phyloP scores from a whole-genome alignment of 441 rosid species.

The Isatis lusitanica region DNA sequence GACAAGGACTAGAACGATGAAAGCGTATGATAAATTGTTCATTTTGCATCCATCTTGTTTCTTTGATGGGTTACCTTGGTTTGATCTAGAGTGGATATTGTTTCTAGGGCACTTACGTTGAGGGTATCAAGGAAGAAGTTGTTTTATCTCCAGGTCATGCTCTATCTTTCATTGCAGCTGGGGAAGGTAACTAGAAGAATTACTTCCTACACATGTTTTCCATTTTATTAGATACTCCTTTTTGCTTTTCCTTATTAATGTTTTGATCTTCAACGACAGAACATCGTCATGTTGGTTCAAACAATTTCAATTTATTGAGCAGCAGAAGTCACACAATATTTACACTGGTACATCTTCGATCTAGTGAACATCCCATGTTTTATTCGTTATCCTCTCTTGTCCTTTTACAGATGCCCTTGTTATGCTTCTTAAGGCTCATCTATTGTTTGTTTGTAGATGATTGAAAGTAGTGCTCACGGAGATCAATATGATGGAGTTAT shows the following conservation, averaged over 20 bases:
- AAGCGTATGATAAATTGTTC: slow-evolving; percentile 1
- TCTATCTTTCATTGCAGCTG: slow-evolving; percentile 97
- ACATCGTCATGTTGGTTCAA: slow-evolving; percentile 99
- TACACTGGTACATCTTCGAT: slow-evolving; percentile 88
- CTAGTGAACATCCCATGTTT: slow-evolving; percentile 83
- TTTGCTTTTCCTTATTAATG: slow-evolving; percentile 12
- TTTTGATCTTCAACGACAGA: slow-evolving; percentile 64
- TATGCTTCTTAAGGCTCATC: slow-evolving; percentile 39
- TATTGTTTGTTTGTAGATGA: slow-evolving; percentile 70
- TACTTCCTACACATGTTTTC: neutral
- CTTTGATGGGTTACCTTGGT: neutral
- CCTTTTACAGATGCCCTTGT: neutral
- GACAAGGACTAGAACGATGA: neutral
- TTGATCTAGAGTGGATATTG: slow-evolving; percentile 7
- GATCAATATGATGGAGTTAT: slow-evolving; percentile 99
- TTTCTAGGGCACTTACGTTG: slow-evolving; percentile 95
- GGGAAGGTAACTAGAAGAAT: slow-evolving; percentile 72
- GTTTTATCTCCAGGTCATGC: slow-evolving; percentile 99
- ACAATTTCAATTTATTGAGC: slow-evolving; percentile 93
- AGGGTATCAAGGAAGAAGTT: slow-evolving; percentile 99
- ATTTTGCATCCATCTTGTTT: neutral
- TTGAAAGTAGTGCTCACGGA: slow-evolving; percentile 93
- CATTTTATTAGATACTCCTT: slow-evolving; percentile 30
- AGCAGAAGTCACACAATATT: slow-evolving; percentile 99
- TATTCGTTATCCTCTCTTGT: slow-evolving; percentile 57